A percentile compares a stretch with the other conserved stretches of the same genome.
Evolutionary conservation across 192 early-diverging fungal genomes (phyloP).

Genomic region (Coemansia erecta): DNA sequence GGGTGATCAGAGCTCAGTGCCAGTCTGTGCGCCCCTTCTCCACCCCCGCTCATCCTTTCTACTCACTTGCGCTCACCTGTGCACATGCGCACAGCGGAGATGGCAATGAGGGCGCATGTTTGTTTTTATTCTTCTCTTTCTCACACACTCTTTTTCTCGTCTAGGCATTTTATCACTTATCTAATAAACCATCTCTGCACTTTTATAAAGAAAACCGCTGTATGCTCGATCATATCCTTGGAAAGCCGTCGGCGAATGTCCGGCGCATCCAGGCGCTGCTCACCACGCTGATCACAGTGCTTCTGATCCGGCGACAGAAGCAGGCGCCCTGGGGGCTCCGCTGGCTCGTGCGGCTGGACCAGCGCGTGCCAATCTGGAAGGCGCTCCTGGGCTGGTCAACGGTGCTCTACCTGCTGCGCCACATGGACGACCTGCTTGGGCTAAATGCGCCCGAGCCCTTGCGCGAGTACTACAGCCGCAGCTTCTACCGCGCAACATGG

Average conservation of each 20-base stretch:
- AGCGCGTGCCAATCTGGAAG: conserved; percentile 65
- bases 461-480: conserved; percentile 81
- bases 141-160: conserved; percentile 37
- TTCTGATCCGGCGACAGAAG: conserved; percentile 23
- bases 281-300: conserved; percentile 7
- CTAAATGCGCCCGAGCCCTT: conserved; percentile 77
- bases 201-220: background rate
- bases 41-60: no score
- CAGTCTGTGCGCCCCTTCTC: no score
- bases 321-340: conserved; percentile 30
- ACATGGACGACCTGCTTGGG: conserved; percentile 71
- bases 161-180: background rate
- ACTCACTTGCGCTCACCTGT: no score
- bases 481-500: conserved; percentile 89
- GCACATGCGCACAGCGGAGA: no score
- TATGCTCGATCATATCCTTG: conserved; percentile 92
- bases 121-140: no score
- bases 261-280: conserved; percentile 70
- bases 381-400: conserved; percentile 65
- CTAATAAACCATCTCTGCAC: background rate
- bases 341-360: conserved; percentile 24
- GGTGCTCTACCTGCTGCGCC: conserved; percentile 61
- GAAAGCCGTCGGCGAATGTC: conserved; percentile 83
- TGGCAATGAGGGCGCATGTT: no score
- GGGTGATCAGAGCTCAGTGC: no score